Percentiles rank a stretch among this genome's conserved stretches.
Evolutionary conservation across 2,329 filamentous ascomycete species (phyloP).

Genomic region (Colletotrichum phormii): DNA sequence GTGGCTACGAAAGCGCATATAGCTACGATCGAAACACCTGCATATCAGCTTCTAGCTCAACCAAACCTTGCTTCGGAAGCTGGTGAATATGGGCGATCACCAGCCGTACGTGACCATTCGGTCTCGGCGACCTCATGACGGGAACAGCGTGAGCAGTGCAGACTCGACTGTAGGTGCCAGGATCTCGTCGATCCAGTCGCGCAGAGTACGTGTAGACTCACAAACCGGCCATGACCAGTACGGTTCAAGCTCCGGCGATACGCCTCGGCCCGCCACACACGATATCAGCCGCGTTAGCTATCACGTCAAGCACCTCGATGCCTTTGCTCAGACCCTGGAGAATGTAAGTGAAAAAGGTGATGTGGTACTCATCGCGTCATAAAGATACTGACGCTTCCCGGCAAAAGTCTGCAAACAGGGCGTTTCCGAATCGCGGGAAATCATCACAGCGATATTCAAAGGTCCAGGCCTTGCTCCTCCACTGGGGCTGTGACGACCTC

Average conservation of each 20-base stretch:
- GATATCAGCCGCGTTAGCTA: constrained; percentile 69
- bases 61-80: background rate
- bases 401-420: constrained; percentile 62
- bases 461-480: constrained; percentile 65
- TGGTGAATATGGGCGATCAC: constrained; percentile 38
- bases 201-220: constrained; percentile 32
- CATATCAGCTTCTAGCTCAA: background rate
- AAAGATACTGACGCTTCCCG: background rate
- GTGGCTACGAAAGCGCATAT: background rate
- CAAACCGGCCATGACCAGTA: constrained; percentile 49
- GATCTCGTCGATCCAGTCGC: constrained; percentile 18
- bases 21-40: background rate
- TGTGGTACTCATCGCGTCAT: too few relatives aligned
- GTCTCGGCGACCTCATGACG: constrained; percentile 59
- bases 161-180: constrained; percentile 60
- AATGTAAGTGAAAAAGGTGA: constrained; percentile 53
- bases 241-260: constrained; percentile 55
- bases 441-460: constrained; percentile 66
- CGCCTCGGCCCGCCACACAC: constrained; percentile 60
- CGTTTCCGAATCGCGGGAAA: constrained; percentile 67
- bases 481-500: constrained; percentile 69
- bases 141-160: constrained; percentile 58
- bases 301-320: constrained; percentile 66
- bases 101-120: constrained; percentile 66
- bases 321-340: constrained; percentile 66